These are phyloP conservation scores for Suillus plorans DNA, from an alignment of 768 basidiomycete species.

Conservation along the genomic window DNA sequence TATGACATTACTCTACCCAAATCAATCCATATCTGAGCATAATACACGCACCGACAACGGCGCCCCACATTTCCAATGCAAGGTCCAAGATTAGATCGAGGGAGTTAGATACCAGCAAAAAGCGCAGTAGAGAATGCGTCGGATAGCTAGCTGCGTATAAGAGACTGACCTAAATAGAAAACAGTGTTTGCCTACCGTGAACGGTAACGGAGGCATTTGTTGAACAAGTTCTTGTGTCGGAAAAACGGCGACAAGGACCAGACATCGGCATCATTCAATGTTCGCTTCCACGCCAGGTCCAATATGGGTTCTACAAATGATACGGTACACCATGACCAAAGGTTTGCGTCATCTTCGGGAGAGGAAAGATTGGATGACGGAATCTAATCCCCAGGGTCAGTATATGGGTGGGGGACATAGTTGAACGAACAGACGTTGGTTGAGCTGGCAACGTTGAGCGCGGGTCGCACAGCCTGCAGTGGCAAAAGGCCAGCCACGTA, in stretches of 20 bases:
- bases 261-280: conserved; percentile 47
- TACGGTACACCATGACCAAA: conserved; percentile 68
- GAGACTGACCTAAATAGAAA: conserved; percentile 5
- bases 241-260: conserved; percentile 71
- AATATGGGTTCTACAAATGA: conserved; percentile 66
- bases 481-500: conserved; percentile 60
- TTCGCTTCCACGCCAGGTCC: conserved; percentile 47
- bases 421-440: conserved; percentile 41
- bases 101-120: conserved; percentile 65
- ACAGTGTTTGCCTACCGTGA: conserved; percentile 30
- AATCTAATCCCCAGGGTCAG: conserved; percentile 33
- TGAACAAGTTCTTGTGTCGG: conserved; percentile 64
- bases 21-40: not conserved
- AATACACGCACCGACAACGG: conserved; percentile 45
- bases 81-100: conserved; percentile 66
- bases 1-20: not conserved
- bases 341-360: conserved; percentile 62
- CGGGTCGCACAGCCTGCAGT: conserved; percentile 43
- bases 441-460: conserved; percentile 47
- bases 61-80: conserved; percentile 58
- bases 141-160: conserved; percentile 40
- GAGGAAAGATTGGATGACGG: conserved; percentile 50
- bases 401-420: conserved; percentile 7
- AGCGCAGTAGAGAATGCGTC: conserved; percentile 56
- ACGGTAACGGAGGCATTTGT: conserved; percentile 57